Evolutionary conservation across 768 basidiomycete genomes (phyloP).

Genomic region (Grammothele lineata): DNA sequence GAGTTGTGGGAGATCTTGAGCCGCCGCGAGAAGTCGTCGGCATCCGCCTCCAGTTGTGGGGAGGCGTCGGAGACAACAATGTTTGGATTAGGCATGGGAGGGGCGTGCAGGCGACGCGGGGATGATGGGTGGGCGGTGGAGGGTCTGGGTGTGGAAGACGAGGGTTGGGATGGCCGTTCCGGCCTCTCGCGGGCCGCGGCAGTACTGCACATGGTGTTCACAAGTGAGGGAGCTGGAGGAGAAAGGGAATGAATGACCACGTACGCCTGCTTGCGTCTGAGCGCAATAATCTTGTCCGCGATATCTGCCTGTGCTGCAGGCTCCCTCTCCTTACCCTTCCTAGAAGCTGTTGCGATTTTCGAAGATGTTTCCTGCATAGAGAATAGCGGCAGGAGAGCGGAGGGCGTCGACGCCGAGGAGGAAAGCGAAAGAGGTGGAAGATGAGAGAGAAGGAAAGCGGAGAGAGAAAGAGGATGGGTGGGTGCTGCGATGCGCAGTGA

Average conservation of each 20-base stretch:
- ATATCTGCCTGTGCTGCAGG: slow-evolving; percentile 39
- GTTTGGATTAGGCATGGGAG: slow-evolving; percentile 18
- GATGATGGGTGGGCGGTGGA: slow-evolving; percentile 32
- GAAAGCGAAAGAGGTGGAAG: slow-evolving; percentile 2
- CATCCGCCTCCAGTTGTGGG: slow-evolving; percentile 43
- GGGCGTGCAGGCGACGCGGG: slow-evolving; percentile 21
- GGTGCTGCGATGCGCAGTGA: slow-evolving; percentile 21
- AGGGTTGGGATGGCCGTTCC: slow-evolving; percentile 36
- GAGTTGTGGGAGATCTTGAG: slow-evolving; percentile 56
- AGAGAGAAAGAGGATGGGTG: slow-evolving; percentile 9
- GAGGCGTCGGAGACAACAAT: slow-evolving; percentile 37
- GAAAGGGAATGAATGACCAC: slow-evolving; percentile 20
- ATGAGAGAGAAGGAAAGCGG: slow-evolving; percentile 8
- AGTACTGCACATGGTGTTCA: too few species aligned
- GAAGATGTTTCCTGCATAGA: slow-evolving; percentile 21
- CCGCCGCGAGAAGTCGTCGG: slow-evolving; percentile 70
- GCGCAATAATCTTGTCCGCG: slow-evolving; percentile 61
- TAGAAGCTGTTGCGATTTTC: slow-evolving; percentile 17
- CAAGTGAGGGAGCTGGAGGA: slow-evolving; percentile 1
- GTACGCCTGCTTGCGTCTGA: slow-evolving; percentile 59
- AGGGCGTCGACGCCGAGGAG: slow-evolving; percentile 2
- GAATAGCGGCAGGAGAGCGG: slow-evolving; percentile 2
- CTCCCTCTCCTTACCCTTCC: slow-evolving; percentile 34
- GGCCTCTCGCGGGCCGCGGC: slow-evolving; percentile 43
- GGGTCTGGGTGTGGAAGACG: slow-evolving; percentile 26